Percentiles rank a stretch among this genome's conserved stretches.
These are phyloP conservation scores for Cryptosporidium sp. DNA, from an alignment of 169 alveolate genomes.

Conservation along the genomic window DNA sequence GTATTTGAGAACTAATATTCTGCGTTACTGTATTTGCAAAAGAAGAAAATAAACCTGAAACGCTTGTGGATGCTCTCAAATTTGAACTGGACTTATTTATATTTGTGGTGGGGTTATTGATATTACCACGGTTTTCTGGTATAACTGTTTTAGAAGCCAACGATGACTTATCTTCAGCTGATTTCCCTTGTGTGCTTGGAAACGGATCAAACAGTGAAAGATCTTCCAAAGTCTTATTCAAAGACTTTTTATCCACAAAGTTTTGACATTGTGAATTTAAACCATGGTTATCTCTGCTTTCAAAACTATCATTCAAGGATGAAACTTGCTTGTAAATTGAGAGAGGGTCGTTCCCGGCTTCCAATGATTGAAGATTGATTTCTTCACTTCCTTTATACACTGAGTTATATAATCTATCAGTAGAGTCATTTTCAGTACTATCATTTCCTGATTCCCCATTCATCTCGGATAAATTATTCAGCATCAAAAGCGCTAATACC, in stretches of 20 bases:
- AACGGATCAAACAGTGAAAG: constrained; percentile 53
- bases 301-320: not conserved
- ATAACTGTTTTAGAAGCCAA: not conserved
- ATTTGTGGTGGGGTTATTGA: not conserved
- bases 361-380: constrained; percentile 22
- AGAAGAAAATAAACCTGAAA: constrained; percentile 68
- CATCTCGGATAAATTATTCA: not conserved
- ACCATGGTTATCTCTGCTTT: not conserved
- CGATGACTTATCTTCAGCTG: not conserved
- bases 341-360: constrained; percentile 61
- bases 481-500: not conserved
- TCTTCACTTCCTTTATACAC: not conserved
- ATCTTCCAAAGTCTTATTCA: constrained; percentile 26
- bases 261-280: not conserved
- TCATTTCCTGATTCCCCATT: not conserved
- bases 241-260: not conserved
- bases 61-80: constrained; percentile 40
- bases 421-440: not conserved
- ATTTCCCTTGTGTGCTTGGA: not conserved
- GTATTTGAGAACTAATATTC: constrained; percentile 67
- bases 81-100: constrained; percentile 1
- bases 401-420: constrained; percentile 4
- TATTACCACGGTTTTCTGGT: not conserved
- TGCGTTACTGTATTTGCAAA: constrained; percentile 73
- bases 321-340: constrained; percentile 24